These are phyloP conservation scores for Acer yangbiense DNA, from an alignment of 345 rosid genomes.

Conservation along the genomic window DNA sequence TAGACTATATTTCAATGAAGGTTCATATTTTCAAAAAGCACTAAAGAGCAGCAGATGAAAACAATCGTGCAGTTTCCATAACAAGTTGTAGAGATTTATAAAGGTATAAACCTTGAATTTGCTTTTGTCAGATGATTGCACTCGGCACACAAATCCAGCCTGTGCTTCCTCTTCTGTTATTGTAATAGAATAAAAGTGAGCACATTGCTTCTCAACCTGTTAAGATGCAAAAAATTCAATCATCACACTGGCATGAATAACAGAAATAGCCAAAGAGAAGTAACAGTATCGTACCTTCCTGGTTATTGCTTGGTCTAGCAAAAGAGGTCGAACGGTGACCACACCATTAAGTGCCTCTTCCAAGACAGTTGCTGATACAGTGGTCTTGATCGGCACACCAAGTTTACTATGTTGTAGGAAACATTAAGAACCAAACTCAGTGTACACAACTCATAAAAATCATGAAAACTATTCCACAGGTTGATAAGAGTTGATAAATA, in stretches of 20 bases:
- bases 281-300: slow-evolving; percentile 59
- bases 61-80: not conserved
- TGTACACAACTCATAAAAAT: not conserved
- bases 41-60: not conserved
- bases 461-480: slow-evolving; percentile 10
- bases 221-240: slow-evolving; percentile 31
- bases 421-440: slow-evolving; percentile 9
- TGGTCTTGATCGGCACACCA: slow-evolving; percentile 98
- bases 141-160: slow-evolving; percentile 89
- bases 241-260: slow-evolving; percentile 18
- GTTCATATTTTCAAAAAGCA: not conserved
- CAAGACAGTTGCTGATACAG: slow-evolving; percentile 89
- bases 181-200: slow-evolving; percentile 89
- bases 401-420: slow-evolving; percentile 66
- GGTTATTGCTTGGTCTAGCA: slow-evolving; percentile 62
- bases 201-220: slow-evolving; percentile 99
- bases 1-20: not conserved
- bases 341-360: slow-evolving; percentile 95
- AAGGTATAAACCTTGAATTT: slow-evolving; percentile 77
- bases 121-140: slow-evolving; percentile 94
- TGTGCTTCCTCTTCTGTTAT: slow-evolving; percentile 89
- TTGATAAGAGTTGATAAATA: not conserved
- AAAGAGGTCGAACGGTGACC: slow-evolving; percentile 65
- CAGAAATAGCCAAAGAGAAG: slow-evolving; percentile 22
- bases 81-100: slow-evolving; percentile 10